Evolutionary conservation across 441 rosid genomes (phyloP).

Genomic region (Aquilaria agallochum): DNA sequence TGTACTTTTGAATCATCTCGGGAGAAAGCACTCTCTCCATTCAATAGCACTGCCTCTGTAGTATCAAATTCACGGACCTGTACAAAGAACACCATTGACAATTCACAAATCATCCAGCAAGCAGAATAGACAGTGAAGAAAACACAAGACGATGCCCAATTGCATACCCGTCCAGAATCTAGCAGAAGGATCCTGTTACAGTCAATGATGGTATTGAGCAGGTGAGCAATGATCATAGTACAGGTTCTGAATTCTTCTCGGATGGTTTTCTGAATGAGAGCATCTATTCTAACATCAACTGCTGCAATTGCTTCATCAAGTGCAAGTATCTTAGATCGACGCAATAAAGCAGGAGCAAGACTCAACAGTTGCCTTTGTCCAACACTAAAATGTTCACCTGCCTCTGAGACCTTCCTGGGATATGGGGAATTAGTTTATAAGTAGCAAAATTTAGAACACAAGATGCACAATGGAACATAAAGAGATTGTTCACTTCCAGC

Average conservation of each 20-base stretch:
- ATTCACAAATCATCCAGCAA: conserved; percentile 2
- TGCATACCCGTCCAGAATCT: conserved; percentile 74
- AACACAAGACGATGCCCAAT: not conserved
- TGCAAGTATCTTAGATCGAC: conserved; percentile 92
- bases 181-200: conserved; percentile 83
- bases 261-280: conserved; percentile 91
- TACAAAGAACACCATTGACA: conserved; percentile 1
- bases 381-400: conserved; percentile 93
- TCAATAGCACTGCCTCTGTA: conserved; percentile 67
- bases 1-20: conserved; percentile 89
- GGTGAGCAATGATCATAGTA: conserved; percentile 95
- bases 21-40: conserved; percentile 73
- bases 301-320: conserved; percentile 99
- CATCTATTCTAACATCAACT: conserved; percentile 94
- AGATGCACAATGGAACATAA: too few relatives aligned
- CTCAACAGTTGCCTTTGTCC: conserved; percentile 93
- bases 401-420: conserved; percentile 65
- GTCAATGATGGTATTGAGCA: conserved; percentile 88
- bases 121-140: not conserved
- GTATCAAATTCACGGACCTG: conserved; percentile 81
- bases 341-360: conserved; percentile 87
- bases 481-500: too few relatives aligned
- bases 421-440: not conserved
- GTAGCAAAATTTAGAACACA: too few relatives aligned
- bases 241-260: conserved; percentile 91